Percentiles rank a stretch among this genome's conserved stretches.
Conservation (phyloP, 352 stramenopile genomes). For the Aphanomyces astaci region DNA sequence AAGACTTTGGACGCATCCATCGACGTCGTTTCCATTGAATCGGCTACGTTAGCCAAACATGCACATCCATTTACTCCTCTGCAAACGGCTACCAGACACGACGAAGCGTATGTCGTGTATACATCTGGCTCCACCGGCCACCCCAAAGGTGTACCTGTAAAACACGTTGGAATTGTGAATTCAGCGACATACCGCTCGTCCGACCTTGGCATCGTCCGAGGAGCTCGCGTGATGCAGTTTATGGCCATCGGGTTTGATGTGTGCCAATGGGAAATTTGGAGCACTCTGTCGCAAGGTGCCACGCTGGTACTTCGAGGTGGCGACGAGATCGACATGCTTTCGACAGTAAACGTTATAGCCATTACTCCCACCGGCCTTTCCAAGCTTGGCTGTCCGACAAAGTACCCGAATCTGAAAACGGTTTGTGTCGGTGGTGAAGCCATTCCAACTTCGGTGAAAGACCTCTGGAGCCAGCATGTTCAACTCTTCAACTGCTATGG, state of each 20-base stretch:
- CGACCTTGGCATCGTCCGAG: not conserved
- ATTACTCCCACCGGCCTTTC: not conserved
- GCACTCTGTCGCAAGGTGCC: not conserved
- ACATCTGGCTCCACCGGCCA: not conserved
- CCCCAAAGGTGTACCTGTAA: not conserved
- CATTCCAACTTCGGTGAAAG: not conserved
- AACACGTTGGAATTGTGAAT: not conserved
- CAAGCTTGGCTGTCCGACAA: not conserved
- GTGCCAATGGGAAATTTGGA: slow-evolving; percentile 9
- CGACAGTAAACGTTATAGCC: not conserved
- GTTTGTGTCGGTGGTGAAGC: slow-evolving; percentile 1
- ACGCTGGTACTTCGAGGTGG: not conserved
- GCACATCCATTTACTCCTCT: not conserved
- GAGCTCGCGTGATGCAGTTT: not conserved
- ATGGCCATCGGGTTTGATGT: slow-evolving; percentile 1
- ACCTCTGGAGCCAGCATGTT: not conserved
- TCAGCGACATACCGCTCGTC: not conserved
- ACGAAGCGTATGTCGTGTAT: slow-evolving; percentile 40
- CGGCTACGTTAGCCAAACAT: no score
- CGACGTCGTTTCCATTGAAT: no score
- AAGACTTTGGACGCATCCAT: not conserved
- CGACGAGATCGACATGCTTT: not conserved
- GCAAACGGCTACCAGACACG: not conserved
- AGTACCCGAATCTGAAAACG: not conserved
- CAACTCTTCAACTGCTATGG: not conserved